Conservation (phyloP, 371 early-diverging fungal species). For the Lichtheimia hyalospora region DNA sequence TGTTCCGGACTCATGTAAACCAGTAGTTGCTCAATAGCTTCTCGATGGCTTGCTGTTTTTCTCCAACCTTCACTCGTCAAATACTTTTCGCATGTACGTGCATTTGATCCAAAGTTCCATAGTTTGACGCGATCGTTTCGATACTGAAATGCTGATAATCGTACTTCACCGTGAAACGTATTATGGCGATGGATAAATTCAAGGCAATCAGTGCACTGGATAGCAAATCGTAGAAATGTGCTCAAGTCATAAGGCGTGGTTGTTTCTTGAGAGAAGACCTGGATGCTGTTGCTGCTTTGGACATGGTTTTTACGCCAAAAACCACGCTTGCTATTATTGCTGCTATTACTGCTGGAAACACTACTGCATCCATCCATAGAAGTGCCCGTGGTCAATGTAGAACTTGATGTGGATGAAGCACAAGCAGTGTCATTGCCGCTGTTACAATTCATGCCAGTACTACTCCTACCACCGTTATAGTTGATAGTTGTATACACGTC, state of each 20-base stretch:
- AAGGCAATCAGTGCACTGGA: conserved; percentile 40
- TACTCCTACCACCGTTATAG: too few species aligned
- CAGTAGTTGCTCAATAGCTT: conserved; percentile 23
- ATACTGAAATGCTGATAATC: conserved; percentile 43
- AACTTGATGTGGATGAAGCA: too few species aligned
- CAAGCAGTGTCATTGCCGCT: too few species aligned
- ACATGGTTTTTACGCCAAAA: background rate
- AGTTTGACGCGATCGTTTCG: conserved; percentile 28
- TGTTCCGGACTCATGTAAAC: conserved; percentile 53
- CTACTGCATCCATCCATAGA: background rate
- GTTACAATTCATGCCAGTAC: too few species aligned
- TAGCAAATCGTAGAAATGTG: conserved; percentile 47
- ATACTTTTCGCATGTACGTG: conserved; percentile 32
- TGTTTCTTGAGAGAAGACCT: background rate
- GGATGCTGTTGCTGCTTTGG: conserved; percentile 1
- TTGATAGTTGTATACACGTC: too few species aligned
- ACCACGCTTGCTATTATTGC: too few species aligned
- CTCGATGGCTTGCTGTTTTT: conserved; percentile 30
- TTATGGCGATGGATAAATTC: conserved; percentile 50
- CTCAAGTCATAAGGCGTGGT: conserved; percentile 28
- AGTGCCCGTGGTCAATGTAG: background rate
- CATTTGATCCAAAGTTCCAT: conserved; percentile 40
- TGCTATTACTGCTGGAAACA: too few species aligned
- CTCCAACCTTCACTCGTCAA: conserved; percentile 48
- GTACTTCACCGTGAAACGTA: conserved; percentile 41